Evolutionary conservation across 768 basidiomycete genomes (phyloP), one percentile per base, ranked within the genome.

Genomic region (Lactarius hatsudake): DNA sequence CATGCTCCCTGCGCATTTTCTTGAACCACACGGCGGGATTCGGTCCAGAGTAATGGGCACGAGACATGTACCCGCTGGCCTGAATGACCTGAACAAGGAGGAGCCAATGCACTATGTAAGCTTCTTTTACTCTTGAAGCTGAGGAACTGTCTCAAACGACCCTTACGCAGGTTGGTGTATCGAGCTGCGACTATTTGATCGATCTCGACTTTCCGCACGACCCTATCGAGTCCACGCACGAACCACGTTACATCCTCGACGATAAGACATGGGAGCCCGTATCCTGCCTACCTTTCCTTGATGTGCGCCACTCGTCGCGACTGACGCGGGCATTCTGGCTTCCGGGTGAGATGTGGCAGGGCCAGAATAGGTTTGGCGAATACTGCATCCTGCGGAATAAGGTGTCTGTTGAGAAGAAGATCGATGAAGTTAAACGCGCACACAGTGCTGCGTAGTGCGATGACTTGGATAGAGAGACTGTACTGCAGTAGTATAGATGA

Each of bases 31-130:
- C 60, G 71, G 69, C 30, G 77, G 80, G 28, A 66, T 77, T 58
- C 64, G 79, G 74, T 90, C 86, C 86, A 77, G 82, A 40, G 78
- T 87, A 69, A 79, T 85, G 28, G 88, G 88, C 69, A 94, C 89
- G 9, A 80, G 83, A 61, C 76, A 77, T 45, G 78, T 87, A 9
- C 87, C 91, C 2, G 59, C 76, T 5, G 89, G 86, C 20, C 79
- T 96, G 76, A 99, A 99, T 75, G 95, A 97, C 73, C 76, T 91
- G 64, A 99, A 99, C 77, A 80, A 80, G 69, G 94, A 96, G 73
- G 90, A 89, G 70, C 73, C 76, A 0, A 86, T 86, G 48, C 88
- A 87, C 70, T 96, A 94, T 77, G 96, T 97, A 74, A 74, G 87
- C 77, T 20, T 51, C 38, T 76, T 75, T 45, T 58, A 23, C 12